phyloP scores from a whole-genome alignment of 2,329 filamentous ascomycete species.

The Penicillium sp. region DNA sequence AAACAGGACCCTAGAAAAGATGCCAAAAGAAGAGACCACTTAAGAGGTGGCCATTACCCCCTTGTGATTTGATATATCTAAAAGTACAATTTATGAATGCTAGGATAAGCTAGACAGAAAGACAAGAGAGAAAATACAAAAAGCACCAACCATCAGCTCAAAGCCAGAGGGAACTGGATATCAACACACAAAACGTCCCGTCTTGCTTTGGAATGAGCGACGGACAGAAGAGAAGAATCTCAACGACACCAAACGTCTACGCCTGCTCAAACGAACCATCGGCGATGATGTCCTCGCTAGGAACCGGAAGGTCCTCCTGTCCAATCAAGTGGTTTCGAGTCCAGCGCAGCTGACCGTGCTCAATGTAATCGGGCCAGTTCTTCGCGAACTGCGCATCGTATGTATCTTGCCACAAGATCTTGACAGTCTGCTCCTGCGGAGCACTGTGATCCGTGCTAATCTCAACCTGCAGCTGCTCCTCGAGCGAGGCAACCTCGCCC shows the following conservation, averaged over 20 bases:
- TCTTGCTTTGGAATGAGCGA: slow-evolving; percentile 5
- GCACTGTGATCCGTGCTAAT: slow-evolving; percentile 31
- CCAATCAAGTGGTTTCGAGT: slow-evolving; percentile 39
- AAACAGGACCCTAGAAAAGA: not conserved
- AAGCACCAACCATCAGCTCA: slow-evolving; percentile 15
- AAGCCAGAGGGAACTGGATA: slow-evolving; percentile 16
- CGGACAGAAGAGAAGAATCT: not conserved
- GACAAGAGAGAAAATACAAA: slow-evolving; percentile 18
- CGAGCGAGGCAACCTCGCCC: slow-evolving; percentile 27
- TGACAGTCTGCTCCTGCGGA: slow-evolving; percentile 37
- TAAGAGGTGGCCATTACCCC: slow-evolving; percentile 11
- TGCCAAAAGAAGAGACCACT: not conserved
- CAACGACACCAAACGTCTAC: not conserved
- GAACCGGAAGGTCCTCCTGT: slow-evolving; percentile 23
- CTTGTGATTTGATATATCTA: slow-evolving; percentile 23
- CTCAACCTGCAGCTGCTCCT: slow-evolving; percentile 28
- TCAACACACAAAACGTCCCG: slow-evolving; percentile 15
- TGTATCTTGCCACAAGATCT: slow-evolving; percentile 49
- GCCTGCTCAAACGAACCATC: slow-evolving; percentile 10
- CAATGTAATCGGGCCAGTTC: slow-evolving; percentile 45
- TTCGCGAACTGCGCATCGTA: slow-evolving; percentile 45
- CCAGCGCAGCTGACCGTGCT: slow-evolving; percentile 44
- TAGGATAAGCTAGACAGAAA: slow-evolving; percentile 14
- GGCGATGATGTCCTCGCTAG: slow-evolving; percentile 25
- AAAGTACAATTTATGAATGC: slow-evolving; percentile 31